Evolutionary conservation across 2,329 filamentous ascomycete species (phyloP).

Genomic region (Fusarium sulawesiense): DNA sequence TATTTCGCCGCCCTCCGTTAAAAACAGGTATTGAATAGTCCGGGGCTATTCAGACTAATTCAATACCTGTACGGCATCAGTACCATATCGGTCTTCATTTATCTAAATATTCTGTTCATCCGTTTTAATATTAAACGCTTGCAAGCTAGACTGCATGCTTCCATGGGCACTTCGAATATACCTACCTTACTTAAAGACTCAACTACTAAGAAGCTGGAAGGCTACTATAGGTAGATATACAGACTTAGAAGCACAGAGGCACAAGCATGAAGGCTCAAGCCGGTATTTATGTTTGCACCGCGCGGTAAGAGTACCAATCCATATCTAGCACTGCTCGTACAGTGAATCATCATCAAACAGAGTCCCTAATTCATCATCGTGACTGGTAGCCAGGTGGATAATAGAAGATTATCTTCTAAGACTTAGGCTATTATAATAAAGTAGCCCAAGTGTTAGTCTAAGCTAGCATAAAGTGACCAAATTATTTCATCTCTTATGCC

Average conservation of each 20-base stretch:
- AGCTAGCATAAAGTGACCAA: not conserved
- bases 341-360: not conserved
- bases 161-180: not conserved
- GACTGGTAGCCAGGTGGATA: no score
- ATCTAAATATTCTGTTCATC: no score
- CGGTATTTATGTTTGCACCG: not conserved
- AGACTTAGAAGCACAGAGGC: no score
- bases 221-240: no score
- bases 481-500: not conserved
- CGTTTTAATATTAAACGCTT: not conserved
- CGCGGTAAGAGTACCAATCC: not conserved
- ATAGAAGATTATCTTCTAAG: not conserved
- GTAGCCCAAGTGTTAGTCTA: not conserved
- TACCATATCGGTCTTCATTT: no score
- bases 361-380: rapidly evolving
- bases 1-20: no score
- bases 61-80: no score
- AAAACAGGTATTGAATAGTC: no score
- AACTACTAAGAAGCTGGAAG: no score
- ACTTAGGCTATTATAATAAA: not conserved
- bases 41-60: no score
- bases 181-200: no score
- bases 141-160: not conserved
- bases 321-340: not conserved
- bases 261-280: not conserved